These are phyloP conservation scores for Schizothecium vesticola DNA, from an alignment of 495 filamentous ascomycete species.

Conservation along the genomic window DNA sequence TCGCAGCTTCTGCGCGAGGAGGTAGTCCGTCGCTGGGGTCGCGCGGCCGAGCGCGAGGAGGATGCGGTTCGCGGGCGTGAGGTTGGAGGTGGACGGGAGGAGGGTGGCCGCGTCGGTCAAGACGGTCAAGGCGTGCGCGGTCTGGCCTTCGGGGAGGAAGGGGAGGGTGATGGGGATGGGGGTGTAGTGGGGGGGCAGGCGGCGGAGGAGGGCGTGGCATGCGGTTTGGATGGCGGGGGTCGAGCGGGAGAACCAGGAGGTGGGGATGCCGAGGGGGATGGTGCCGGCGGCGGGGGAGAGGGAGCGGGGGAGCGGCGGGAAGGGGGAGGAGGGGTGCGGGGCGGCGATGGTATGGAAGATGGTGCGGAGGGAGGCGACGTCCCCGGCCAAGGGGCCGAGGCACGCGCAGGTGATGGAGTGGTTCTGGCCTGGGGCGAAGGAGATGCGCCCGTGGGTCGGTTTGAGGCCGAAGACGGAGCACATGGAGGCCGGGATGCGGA, in stretches of 20 bases:
- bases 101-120: conserved; percentile 59
- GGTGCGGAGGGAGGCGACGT: conserved; percentile 66
- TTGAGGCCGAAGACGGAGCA: conserved; percentile 85
- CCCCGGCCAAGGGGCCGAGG: conserved; percentile 67
- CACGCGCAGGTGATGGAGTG: conserved; percentile 58
- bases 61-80: conserved; percentile 66
- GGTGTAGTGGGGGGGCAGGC: conserved; percentile 56
- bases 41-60: conserved; percentile 59
- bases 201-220: conserved; percentile 54
- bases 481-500: conserved; percentile 70
- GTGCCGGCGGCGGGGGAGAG: conserved; percentile 3
- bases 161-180: conserved; percentile 67
- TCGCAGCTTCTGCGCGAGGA: conserved; percentile 72
- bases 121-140: conserved; percentile 75
- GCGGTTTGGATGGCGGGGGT: conserved; percentile 55
- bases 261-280: conserved; percentile 57
- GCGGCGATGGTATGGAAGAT: conserved; percentile 66
- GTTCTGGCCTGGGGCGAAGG: conserved; percentile 53
- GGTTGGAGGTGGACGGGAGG: conserved; percentile 27
- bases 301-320: conserved; percentile 31
- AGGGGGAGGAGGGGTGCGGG: conserved; percentile 57
- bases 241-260: conserved; percentile 64
- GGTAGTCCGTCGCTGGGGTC: conserved; percentile 61
- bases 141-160: conserved; percentile 65
- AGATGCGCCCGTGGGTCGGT: conserved; percentile 67